Conservation (phyloP, 768 basidiomycete genomes). For the Lentinula edodes region DNA sequence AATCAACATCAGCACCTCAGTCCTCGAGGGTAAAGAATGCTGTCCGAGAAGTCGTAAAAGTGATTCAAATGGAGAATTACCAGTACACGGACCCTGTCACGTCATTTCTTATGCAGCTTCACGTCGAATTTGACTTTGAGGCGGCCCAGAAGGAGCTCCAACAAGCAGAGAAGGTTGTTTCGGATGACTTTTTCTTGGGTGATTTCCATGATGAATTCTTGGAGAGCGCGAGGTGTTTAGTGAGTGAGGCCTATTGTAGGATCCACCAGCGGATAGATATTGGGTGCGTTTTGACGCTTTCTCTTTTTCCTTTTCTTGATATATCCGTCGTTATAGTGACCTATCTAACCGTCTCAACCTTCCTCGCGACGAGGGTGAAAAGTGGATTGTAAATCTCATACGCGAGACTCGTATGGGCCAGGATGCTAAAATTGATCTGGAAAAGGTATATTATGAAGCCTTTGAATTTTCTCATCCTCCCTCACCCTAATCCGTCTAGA, state of each 20-base stretch:
- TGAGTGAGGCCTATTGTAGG: conserved; percentile 96
- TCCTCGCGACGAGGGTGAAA: conserved; percentile 93
- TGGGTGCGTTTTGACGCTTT: conserved; percentile 37
- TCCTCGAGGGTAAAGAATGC: conserved; percentile 81
- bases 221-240: conserved; percentile 93
- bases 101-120: conserved; percentile 87
- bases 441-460: conserved; percentile 53
- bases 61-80: conserved; percentile 93
- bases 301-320: background rate
- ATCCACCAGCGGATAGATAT: conserved; percentile 94
- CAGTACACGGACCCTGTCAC: conserved; percentile 95
- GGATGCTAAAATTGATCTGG: conserved; percentile 96
- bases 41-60: conserved; percentile 86
- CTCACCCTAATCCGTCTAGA: conserved; percentile 39
- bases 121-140: conserved; percentile 95
- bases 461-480: background rate
- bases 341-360: conserved; percentile 91
- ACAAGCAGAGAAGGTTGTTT: conserved; percentile 75
- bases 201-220: conserved; percentile 92
- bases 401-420: conserved; percentile 95
- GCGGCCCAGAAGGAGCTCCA: conserved; percentile 81
- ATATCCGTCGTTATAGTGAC: conserved; percentile 44
- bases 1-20: conserved; percentile 26
- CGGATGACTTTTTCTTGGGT: conserved; percentile 90
- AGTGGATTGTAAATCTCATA: conserved; percentile 99